phyloP scores from a whole-genome alignment of 805 yeast genomes.

The Hanseniaspora guilliermondii region DNA sequence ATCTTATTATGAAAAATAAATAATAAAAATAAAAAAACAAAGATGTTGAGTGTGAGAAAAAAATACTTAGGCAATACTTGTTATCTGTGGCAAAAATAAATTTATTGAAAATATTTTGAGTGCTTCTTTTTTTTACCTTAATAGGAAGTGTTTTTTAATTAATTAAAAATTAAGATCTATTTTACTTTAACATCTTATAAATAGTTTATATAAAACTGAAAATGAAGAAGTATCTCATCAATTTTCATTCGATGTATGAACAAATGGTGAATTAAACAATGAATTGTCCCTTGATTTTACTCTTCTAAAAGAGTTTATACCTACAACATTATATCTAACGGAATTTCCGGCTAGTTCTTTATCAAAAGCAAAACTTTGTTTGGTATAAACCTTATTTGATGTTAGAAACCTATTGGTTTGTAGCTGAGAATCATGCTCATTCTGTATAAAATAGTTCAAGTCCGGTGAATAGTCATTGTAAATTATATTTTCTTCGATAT shows the following conservation, averaged over 20 bases:
- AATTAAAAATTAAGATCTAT: not conserved
- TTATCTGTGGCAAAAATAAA: no score
- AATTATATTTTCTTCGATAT: not conserved
- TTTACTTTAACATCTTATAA: not conserved
- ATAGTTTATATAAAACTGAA: not conserved
- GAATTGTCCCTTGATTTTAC: not conserved
- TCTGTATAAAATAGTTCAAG: not conserved
- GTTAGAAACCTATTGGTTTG: not conserved
- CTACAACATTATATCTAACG: not conserved
- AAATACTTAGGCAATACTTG: no score
- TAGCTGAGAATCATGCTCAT: no score
- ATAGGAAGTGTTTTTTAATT: not conserved
- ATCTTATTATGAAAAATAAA: no score
- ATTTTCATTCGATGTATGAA: not conserved
- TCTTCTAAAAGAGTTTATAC: not conserved
- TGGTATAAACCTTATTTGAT: not conserved
- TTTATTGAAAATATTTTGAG: no score
- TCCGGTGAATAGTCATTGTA: not conserved
- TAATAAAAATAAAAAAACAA: no score
- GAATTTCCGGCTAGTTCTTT: not conserved
- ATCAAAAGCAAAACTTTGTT: not conserved
- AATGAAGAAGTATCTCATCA: not conserved
- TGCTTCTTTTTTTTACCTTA: not conserved
- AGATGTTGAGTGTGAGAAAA: no score
- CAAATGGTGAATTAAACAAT: not conserved